These are phyloP conservation scores for Melanomma pulvis-pyrius DNA, from an alignment of 495 filamentous ascomycete genomes.

Conservation along the genomic window DNA sequence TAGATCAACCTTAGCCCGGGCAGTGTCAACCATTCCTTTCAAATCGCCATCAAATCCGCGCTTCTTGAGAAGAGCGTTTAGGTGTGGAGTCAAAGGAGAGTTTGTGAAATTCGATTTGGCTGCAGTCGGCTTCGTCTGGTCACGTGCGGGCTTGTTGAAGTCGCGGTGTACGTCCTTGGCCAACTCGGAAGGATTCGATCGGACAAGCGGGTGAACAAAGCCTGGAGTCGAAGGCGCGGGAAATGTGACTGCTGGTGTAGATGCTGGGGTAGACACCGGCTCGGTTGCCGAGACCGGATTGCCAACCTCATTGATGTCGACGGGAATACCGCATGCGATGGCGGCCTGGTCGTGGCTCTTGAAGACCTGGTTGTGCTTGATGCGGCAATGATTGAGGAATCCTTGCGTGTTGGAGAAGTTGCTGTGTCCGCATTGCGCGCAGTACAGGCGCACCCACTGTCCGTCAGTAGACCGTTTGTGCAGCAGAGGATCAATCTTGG, in stretches of 20 bases:
- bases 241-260: conserved; percentile 29
- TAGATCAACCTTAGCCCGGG: conserved; percentile 31
- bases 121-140: neutral
- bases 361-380: conserved; percentile 87
- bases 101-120: conserved; percentile 49
- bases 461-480: conserved; percentile 64
- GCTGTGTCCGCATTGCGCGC: conserved; percentile 81
- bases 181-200: conserved; percentile 22
- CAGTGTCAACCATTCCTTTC: conserved; percentile 33
- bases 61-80: conserved; percentile 70
- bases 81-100: conserved; percentile 72
- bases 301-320: conserved; percentile 56
- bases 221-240: conserved; percentile 23
- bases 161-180: conserved; percentile 34
- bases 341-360: conserved; percentile 94
- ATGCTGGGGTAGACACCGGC: conserved; percentile 12
- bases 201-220: conserved; percentile 35
- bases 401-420: conserved; percentile 95
- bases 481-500: conserved; percentile 60
- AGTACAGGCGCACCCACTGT: conserved; percentile 75
- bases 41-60: conserved; percentile 55
- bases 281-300: conserved; percentile 26
- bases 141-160: conserved; percentile 22
- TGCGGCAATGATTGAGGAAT: conserved; percentile 97
- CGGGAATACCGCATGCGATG: conserved; percentile 78